phyloP scores from a whole-genome alignment of 2,329 filamentous ascomycete genomes.

The Cordyceps farinosa region DNA sequence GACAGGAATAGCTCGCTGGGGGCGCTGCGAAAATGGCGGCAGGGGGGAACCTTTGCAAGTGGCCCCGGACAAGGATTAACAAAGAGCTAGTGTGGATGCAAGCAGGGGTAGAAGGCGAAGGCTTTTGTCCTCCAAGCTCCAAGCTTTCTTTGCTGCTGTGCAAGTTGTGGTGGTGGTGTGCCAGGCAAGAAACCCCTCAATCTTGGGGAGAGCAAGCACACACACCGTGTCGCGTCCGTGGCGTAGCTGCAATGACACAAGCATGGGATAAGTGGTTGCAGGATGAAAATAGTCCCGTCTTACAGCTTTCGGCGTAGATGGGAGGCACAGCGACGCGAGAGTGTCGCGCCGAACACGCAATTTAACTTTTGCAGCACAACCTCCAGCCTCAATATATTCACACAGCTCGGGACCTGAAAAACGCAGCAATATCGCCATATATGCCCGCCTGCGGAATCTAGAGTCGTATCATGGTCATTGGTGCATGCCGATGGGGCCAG shows the following conservation, averaged over 20 bases:
- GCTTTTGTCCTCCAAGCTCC: neutral
- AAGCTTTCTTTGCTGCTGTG: neutral
- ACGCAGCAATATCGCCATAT: neutral
- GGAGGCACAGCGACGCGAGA: neutral
- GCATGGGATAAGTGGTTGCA: neutral
- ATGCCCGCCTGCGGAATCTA: neutral
- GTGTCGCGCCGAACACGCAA: neutral
- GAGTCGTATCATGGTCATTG: neutral
- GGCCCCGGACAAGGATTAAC: neutral
- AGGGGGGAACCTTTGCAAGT: slow-evolving; percentile 1
- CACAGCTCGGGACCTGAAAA: neutral
- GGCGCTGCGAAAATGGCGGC: neutral
- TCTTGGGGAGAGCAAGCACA: neutral
- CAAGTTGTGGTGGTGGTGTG: neutral
- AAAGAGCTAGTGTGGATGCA: slow-evolving; percentile 1
- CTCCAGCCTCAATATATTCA: neutral
- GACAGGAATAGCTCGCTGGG: slow-evolving; percentile 13
- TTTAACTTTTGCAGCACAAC: neutral
- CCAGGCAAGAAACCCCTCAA: slow-evolving; percentile 3
- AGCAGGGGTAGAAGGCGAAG: neutral
- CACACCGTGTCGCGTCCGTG: neutral
- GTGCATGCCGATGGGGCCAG: neutral
- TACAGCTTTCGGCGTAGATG: neutral
- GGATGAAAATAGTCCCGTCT: neutral
- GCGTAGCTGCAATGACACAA: slow-evolving; percentile 1